Evolutionary conservation across 2,329 filamentous ascomycete species (phyloP).

Genomic region (Penicillium sp.): DNA sequence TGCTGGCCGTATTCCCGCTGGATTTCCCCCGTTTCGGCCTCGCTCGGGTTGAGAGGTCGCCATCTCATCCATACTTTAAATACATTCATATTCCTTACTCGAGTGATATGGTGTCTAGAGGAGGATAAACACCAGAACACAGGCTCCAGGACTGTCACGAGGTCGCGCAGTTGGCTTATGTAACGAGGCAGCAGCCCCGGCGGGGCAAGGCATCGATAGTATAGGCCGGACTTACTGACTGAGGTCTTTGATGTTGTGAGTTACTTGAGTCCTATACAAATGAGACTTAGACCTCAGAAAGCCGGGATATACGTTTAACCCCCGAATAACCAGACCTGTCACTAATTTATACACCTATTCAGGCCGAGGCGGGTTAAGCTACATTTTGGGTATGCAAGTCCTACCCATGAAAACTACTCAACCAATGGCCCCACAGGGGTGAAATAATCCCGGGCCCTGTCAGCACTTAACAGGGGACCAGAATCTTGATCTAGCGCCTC

Average conservation of each 20-base stretch:
- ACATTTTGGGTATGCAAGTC: background rate
- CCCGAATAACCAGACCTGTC: background rate
- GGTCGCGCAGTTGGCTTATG: background rate
- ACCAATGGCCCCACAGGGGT: conserved; percentile 4
- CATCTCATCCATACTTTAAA: conserved; percentile 11
- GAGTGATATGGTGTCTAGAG: background rate
- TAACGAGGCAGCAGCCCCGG: background rate
- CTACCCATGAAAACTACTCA: background rate
- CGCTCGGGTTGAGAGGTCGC: background rate
- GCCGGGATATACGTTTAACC: background rate
- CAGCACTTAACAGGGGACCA: conserved; percentile 15
- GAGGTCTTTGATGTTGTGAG: background rate
- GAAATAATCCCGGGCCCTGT: conserved; percentile 11
- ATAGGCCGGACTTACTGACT: background rate
- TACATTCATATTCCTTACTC: background rate
- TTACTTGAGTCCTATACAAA: background rate
- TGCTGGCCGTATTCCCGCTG: background rate
- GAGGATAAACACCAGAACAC: background rate
- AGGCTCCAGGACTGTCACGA: too few species aligned
- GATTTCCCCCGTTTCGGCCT: conserved; percentile 1
- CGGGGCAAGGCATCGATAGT: background rate
- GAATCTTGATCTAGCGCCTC: conserved; percentile 17
- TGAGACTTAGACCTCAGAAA: background rate
- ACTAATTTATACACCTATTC: background rate
- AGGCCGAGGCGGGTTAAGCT: background rate